Percentiles rank a stretch among this genome's conserved stretches.
These are phyloP conservation scores for barrel medic (Medicago truncatula) DNA, from an alignment of 306 rosid species.

Conservation along the genomic window DNA sequence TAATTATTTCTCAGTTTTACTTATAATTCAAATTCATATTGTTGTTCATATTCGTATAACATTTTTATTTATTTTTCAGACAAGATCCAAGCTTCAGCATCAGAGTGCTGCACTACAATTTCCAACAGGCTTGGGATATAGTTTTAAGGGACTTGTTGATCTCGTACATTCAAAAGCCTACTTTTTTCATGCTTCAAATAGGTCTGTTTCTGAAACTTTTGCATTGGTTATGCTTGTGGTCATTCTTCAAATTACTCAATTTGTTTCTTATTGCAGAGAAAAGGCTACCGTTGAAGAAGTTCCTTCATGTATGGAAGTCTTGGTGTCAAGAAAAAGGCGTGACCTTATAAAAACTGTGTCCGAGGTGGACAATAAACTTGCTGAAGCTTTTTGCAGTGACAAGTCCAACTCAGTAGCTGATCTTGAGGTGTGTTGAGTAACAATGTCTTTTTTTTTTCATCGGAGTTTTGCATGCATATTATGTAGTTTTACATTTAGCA, in stretches of 20 bases:
- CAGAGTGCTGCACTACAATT: slow-evolving; percentile 94
- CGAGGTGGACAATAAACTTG: slow-evolving; percentile 88
- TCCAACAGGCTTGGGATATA: slow-evolving; percentile 91
- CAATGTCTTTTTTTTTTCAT: not conserved
- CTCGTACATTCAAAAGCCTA: slow-evolving; percentile 83
- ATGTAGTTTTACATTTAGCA: no score
- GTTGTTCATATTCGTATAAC: not conserved
- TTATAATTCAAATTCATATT: slow-evolving; percentile 6
- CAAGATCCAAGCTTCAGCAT: slow-evolving; percentile 90
- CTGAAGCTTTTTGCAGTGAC: slow-evolving; percentile 75
- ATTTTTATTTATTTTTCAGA: slow-evolving; percentile 54
- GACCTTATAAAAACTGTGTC: slow-evolving; percentile 84
- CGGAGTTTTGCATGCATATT: not conserved
- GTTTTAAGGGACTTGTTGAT: slow-evolving; percentile 88
- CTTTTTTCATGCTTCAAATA: slow-evolving; percentile 77
- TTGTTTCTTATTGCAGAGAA: slow-evolving; percentile 61
- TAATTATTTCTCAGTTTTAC: not conserved
- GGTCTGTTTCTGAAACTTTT: slow-evolving; percentile 60
- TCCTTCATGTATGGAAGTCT: slow-evolving; percentile 73
- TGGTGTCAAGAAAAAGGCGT: slow-evolving; percentile 78
- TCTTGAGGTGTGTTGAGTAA: slow-evolving; percentile 64
- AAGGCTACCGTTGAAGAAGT: slow-evolving; percentile 68
- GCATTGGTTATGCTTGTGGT: not conserved
- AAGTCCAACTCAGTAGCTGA: slow-evolving; percentile 75
- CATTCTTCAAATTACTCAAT: slow-evolving; percentile 15